Base-by-base conservation (phyloP, 2,329 filamentous ascomycete genomes). In the Phyllachora maydis region DNA sequence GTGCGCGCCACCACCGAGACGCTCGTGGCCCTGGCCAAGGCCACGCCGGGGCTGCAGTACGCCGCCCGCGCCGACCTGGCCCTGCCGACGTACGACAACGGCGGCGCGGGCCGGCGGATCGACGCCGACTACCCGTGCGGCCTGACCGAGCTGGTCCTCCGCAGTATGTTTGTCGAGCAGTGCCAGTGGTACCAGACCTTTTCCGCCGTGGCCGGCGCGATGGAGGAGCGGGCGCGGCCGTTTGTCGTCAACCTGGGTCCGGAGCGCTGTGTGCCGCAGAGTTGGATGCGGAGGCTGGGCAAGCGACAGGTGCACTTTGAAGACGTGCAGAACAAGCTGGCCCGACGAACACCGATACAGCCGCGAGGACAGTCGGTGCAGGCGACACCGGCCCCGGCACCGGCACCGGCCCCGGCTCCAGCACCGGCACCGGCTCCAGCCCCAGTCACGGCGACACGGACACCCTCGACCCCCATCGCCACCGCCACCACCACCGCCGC, bases 161-260 rank as follows among this genome's bases (percentile, higher is more conserved):
- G 32, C 3, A 32, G 36, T 3, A 49, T 52, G 12, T 32, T 52
- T 2, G 23, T 42, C 2, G 32, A 48, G 10, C 43, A 38, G 15
- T 34, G 37, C 2, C 23, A 43, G 4, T 55, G 51, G 51, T 34
- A 35, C 24, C 22, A 38, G 11, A 40, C 42, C 0, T 43, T 50
- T 16, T 27, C 25, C 2, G 25, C 34, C 4, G 25, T 34, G 3
- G 23, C 30, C 5, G 12, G 21, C 2, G 23, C 32, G 2, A 13
- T 25, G 3, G 18, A 33, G 4, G 21, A 30, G 4, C 11, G 19
- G 5, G 26, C 31, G 1, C 22, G 35, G 6, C 18, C 30, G 8
- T 23, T 16, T 2, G 21, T 47, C 14, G 26, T 49, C 12, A 35
- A 35, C 6, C 50, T 54, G 30, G 50, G 50, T 2, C 34, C 36